Conservation (phyloP, 352 stramenopile genomes). For the Phytophthora uliginosa region DNA sequence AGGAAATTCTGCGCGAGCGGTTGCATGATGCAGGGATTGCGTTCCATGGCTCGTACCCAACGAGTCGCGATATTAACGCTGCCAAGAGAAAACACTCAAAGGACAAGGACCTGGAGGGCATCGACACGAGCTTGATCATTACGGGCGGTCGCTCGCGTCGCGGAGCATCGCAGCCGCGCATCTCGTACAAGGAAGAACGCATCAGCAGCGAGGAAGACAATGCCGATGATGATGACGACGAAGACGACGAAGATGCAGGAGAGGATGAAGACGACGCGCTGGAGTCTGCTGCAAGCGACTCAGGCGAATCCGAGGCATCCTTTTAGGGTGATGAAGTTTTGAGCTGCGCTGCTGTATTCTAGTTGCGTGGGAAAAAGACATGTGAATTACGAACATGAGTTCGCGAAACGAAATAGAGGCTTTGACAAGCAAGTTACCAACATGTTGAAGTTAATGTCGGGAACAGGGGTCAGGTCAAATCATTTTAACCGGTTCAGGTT, state of each 20-base stretch:
- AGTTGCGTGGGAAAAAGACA: background rate
- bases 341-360: background rate
- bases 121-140: slow-evolving; percentile 87
- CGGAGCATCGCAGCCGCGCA: slow-evolving; percentile 17
- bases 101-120: slow-evolving; percentile 83
- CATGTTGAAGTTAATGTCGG: background rate
- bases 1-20: slow-evolving; percentile 68
- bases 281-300: slow-evolving; percentile 31
- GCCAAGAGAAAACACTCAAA: slow-evolving; percentile 77
- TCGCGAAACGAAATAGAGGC: slow-evolving; percentile 3
- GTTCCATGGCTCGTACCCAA: slow-evolving; percentile 75
- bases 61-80: slow-evolving; percentile 68
- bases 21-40: slow-evolving; percentile 52
- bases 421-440: background rate
- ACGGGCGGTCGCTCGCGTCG: slow-evolving; percentile 42
- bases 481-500: background rate
- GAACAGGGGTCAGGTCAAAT: background rate
- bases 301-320: slow-evolving; percentile 50
- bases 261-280: slow-evolving; percentile 13
- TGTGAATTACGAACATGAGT: slow-evolving; percentile 13
- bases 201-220: slow-evolving; percentile 58
- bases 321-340: slow-evolving; percentile 29
- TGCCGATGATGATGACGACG: slow-evolving; percentile 17
- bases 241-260: slow-evolving; percentile 26
- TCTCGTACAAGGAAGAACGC: slow-evolving; percentile 44